phyloP scores from a whole-genome alignment of 2,329 filamentous ascomycete species.

The Penicillium sp. region DNA sequence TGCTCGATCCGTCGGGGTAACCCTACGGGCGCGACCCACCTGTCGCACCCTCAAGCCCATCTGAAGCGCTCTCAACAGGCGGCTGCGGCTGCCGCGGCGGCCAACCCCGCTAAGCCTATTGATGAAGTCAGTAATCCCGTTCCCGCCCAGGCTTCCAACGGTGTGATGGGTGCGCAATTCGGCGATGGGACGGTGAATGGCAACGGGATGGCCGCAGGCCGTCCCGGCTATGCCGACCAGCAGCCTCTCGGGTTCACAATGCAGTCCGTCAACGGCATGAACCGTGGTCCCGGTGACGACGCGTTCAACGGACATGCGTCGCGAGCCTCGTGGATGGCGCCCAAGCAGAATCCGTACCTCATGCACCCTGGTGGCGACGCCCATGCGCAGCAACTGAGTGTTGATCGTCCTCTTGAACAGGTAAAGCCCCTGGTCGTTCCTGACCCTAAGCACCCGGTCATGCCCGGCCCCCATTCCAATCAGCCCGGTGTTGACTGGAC shows the following conservation, averaged over 20 bases:
- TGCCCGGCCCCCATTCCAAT: slow-evolving; percentile 61
- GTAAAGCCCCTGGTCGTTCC: slow-evolving; percentile 41
- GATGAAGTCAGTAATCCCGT: slow-evolving; percentile 47
- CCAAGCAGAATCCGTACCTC: slow-evolving; percentile 46
- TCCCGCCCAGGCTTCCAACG: slow-evolving; percentile 39
- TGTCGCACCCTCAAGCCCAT: slow-evolving; percentile 89
- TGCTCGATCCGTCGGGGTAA: slow-evolving; percentile 96
- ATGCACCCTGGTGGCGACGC: slow-evolving; percentile 43
- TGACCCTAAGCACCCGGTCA: slow-evolving; percentile 50
- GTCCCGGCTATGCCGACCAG: slow-evolving; percentile 42
- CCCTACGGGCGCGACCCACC: slow-evolving; percentile 87
- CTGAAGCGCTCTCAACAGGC: slow-evolving; percentile 65
- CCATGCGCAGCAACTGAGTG: slow-evolving; percentile 43
- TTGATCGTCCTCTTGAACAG: slow-evolving; percentile 46
- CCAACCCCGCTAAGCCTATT: slow-evolving; percentile 41
- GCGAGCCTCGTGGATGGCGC: slow-evolving; percentile 43
- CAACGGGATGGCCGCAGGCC: slow-evolving; percentile 39
- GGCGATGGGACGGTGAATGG: slow-evolving; percentile 45
- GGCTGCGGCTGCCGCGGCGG: slow-evolving; percentile 35
- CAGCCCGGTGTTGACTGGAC: slow-evolving; percentile 68
- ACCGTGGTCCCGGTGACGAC: slow-evolving; percentile 39
- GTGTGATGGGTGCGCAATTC: slow-evolving; percentile 43
- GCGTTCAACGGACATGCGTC: slow-evolving; percentile 38
- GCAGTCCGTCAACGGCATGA: slow-evolving; percentile 44
- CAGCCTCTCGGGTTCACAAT: slow-evolving; percentile 45